Evolutionary conservation across 768 basidiomycete species (phyloP).

Genomic region (Amanita fuliginea): DNA sequence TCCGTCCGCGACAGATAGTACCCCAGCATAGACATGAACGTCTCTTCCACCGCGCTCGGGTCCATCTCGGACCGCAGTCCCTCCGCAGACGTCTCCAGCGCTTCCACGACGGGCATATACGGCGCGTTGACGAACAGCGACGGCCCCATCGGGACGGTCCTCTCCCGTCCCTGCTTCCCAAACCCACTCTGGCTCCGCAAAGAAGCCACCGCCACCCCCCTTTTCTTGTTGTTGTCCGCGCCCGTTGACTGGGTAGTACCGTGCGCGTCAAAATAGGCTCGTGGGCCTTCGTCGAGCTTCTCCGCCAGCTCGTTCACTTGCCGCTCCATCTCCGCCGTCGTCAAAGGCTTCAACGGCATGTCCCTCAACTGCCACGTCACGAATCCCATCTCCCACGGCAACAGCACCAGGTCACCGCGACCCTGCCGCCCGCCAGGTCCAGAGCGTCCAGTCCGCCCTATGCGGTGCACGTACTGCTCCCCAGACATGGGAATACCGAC

Average conservation of each 20-base stretch:
- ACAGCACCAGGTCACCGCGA: constrained; percentile 69
- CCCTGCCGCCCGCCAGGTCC: constrained; percentile 30
- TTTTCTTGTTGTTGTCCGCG: background rate
- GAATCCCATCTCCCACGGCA: constrained; percentile 72
- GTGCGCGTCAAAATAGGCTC: constrained; percentile 18
- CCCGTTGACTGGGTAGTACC: background rate
- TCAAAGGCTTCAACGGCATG: constrained; percentile 58
- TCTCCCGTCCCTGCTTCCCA: background rate
- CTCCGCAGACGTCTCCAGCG: constrained; percentile 18
- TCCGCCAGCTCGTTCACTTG: constrained; percentile 37
- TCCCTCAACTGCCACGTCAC: constrained; percentile 47
- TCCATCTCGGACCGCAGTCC: constrained; percentile 28
- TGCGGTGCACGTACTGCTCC: constrained; percentile 78
- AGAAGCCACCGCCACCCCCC: too few species aligned
- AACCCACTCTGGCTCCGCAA: background rate
- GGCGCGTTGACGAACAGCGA: constrained; percentile 9
- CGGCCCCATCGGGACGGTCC: background rate
- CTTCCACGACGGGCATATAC: constrained; percentile 13
- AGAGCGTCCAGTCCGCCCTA: constrained; percentile 77
- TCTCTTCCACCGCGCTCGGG: constrained; percentile 40
- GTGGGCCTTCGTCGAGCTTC: constrained; percentile 34
- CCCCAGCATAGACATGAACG: constrained; percentile 59
- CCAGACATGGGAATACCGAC: constrained; percentile 63
- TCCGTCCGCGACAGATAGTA: constrained; percentile 49
- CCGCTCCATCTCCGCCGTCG: constrained; percentile 31